Base-by-base conservation (phyloP, 2,329 filamentous ascomycete species). In the Exophiala aquamarina region DNA sequence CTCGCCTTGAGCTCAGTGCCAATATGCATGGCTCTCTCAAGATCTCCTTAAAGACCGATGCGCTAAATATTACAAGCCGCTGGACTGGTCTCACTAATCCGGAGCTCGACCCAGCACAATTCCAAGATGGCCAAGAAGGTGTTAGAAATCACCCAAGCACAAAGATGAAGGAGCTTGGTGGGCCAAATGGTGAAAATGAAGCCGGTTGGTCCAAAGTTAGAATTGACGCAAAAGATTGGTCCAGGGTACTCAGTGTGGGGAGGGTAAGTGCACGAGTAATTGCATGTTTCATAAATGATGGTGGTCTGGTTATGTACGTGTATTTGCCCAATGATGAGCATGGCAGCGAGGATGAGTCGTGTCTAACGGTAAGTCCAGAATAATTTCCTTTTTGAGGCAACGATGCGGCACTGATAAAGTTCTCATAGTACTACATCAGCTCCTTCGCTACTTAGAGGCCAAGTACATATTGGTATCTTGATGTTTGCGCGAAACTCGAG, bases 201-300 rank as follows among this genome's bases (percentile, higher is more conserved):
- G 83, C 89, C 52, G 83, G 82, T 36, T 97, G 92, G 89, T 89
- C 90, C 1, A 89, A 82, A 18, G 92, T 97, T 28, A 78, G 88
- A 43, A 90, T 97, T 18, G 93, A 97, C 69, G 93, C 90, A 26
- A 86, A 83, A 65, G 93, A 98, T 65, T 97, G 93, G 92, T 89
- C 89, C 23, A 83, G 82, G 57, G 92, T 97, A n/a, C 75, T 98
- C 57, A 94, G 89, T 66, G 91, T 97, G 10, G 92, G 92, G 1
- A 77, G 91, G 41, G 71, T 97, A 21, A 92, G 93, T 59, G 92
- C 90, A 1, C 79, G 89, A 57, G 92, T 97, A 41, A 93, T 97
- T 72, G 93, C 91, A 47, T 96, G 91, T 44, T 72, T 74, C 29
- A 65, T 74, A 42, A 66, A 73, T 42, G 69, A 73, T 19, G 72